phyloP scores from a whole-genome alignment of 176 grass and related monocot genomes.

The Secale cereale region DNA sequence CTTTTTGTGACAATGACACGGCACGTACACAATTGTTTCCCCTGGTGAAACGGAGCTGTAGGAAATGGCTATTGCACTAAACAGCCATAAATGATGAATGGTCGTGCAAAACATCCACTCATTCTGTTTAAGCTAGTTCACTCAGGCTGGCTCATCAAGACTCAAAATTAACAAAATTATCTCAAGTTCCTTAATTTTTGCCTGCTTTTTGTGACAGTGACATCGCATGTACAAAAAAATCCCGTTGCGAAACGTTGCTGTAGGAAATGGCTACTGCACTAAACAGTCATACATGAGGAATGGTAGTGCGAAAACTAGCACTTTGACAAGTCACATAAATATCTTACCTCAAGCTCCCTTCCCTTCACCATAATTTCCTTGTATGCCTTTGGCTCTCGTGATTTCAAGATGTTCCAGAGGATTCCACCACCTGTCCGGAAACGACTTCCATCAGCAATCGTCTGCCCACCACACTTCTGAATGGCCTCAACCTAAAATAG shows the following conservation, averaged over 20 bases:
- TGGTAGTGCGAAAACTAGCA: background rate
- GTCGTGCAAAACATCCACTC: background rate
- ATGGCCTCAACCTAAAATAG: conserved; percentile 80
- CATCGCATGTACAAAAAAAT: background rate
- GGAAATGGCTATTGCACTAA: conserved; percentile 20
- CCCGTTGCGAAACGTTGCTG: background rate
- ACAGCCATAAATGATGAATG: background rate
- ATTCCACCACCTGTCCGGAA: conserved; percentile 87
- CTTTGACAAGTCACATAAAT: background rate
- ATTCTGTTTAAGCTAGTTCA: background rate
- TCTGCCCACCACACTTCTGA: conserved; percentile 86
- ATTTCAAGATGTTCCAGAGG: conserved; percentile 97
- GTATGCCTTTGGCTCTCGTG: conserved; percentile 87
- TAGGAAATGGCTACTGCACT: conserved; percentile 1
- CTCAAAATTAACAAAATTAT: background rate
- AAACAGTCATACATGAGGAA: conserved; percentile 11
- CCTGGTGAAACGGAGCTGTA: background rate
- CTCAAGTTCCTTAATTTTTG: background rate
- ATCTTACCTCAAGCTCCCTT: conserved; percentile 87
- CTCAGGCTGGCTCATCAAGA: background rate
- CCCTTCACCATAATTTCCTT: conserved; percentile 96
- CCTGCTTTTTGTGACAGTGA: background rate
- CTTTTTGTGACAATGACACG: background rate
- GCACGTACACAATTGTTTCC: background rate
- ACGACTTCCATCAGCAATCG: conserved; percentile 69